Evolutionary conservation across 129 eudicot genomes (phyloP), one percentile per base, ranked within the genome.

Genomic region (Saposhnikovia divaricata): DNA sequence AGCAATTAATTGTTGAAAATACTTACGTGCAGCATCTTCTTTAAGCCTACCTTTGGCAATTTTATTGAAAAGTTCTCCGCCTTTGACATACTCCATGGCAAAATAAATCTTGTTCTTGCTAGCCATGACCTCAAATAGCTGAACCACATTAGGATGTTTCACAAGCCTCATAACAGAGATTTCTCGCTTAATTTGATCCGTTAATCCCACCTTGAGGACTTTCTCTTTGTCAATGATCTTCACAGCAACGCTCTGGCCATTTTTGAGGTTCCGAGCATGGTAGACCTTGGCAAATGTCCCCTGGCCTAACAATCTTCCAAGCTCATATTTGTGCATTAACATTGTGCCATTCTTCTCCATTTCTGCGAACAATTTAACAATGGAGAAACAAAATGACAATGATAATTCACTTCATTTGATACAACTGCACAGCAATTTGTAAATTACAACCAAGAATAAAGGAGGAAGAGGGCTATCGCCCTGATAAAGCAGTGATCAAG

Each of bases 11-110:
- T 91, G 91, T 65, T 91, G 96, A 80, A 89, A 91, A 47, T 87
- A 91, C 9, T 78, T 83, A 25, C 93, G 53, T 2, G 93, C 91
- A 28, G 81, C 88, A 11, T 85, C 93, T 82, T 91, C 93, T 59
- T 85, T 87, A n/a, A 91, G 82, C 82, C 91, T 81, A 25, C 96
- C 96, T 76, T 89, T 89, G 15, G 93, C 82, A 13, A 91, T 86
- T 86, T 89, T 91, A 27, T 76, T 82, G 77, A 91, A 91, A 69
- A 91, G 93, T 82, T 91, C 96, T 12, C 96, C 96, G 13, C 96
- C 96, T 45, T 76, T 83, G 43, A 91, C 89, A 40, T 63, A 86
- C 23, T 86, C 89, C 66, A 86, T 15, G 18, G 81, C 85, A 3
- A 86, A 86, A 44, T 74, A 86, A 19, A 86, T 86, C 25, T 83